Conservation (phyloP, 2,329 filamentous ascomycete genomes). For the Seiridium unicorne region DNA sequence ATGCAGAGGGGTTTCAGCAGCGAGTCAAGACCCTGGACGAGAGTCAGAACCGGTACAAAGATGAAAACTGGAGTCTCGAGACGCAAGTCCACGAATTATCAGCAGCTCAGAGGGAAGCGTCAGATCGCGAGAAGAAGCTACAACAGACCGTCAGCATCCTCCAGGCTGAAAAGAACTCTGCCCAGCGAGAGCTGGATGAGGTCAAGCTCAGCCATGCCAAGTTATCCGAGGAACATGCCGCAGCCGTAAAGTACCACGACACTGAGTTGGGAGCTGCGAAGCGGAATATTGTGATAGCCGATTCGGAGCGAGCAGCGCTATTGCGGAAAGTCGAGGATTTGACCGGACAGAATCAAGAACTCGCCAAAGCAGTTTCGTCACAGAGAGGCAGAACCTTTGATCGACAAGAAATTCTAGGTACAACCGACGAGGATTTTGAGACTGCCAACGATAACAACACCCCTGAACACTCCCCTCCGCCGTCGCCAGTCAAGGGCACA, state of each 20-base stretch:
- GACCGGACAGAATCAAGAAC: conserved; percentile 83
- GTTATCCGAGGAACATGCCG: conserved; percentile 76
- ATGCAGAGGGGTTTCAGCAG: conserved; percentile 76
- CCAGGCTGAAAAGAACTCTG: conserved; percentile 71
- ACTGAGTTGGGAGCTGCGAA: conserved; percentile 83
- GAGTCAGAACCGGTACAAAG: conserved; percentile 93
- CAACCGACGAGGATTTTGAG: conserved; percentile 63
- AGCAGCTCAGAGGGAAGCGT: conserved; percentile 69
- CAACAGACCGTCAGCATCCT: conserved; percentile 68
- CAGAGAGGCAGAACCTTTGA: conserved; percentile 68
- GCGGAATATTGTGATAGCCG: conserved; percentile 73
- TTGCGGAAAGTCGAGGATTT: conserved; percentile 88
- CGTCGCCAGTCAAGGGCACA: conserved; percentile 87
- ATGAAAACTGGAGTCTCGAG: conserved; percentile 97
- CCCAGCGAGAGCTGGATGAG: conserved; percentile 89
- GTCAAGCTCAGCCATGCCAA: conserved; percentile 77
- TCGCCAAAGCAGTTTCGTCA: conserved; percentile 78
- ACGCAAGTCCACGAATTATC: conserved; percentile 85
- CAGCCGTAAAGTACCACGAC: conserved; percentile 79
- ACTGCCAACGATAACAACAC: conserved; percentile 68
- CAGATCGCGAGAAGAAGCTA: conserved; percentile 81
- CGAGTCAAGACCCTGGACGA: conserved; percentile 83
- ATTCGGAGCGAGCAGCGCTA: conserved; percentile 74
- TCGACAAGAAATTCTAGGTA: conserved; percentile 55
- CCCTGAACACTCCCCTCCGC: conserved; percentile 85